These are phyloP conservation scores for Pulveroboletus sp. DNA, from an alignment of 768 basidiomycete genomes.

Conservation along the genomic window DNA sequence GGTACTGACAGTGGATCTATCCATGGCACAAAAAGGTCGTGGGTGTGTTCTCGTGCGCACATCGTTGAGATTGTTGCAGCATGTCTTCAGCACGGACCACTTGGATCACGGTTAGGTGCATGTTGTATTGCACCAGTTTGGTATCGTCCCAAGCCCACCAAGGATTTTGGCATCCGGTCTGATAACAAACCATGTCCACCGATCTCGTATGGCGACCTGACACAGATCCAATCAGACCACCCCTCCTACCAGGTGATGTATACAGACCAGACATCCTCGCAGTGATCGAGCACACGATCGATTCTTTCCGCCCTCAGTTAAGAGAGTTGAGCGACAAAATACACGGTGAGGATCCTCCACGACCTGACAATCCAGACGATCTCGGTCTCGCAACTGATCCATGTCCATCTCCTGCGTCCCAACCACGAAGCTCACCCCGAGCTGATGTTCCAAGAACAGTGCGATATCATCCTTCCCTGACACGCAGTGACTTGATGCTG, in stretches of 20 bases:
- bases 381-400: constrained; percentile 1
- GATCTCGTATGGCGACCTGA: constrained; percentile 41
- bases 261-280: constrained; percentile 57
- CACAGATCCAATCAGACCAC: constrained; percentile 21
- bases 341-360: constrained; percentile 41
- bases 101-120: no score
- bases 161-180: background rate
- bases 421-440: constrained; percentile 60
- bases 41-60: no score
- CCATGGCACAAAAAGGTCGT: background rate
- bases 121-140: no score
- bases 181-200: constrained; percentile 10
- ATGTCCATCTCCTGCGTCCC: background rate
- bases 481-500: background rate
- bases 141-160: no score
- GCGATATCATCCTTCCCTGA: constrained; percentile 8
- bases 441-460: constrained; percentile 65
- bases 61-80: no score
- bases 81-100: no score
- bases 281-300: constrained; percentile 53
- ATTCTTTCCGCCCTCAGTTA: constrained; percentile 50
- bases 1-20: background rate
- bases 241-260: constrained; percentile 29
- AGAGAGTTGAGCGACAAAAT: constrained; percentile 67
- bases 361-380: background rate